Evolutionary conservation across 1,284 basidiomycete species (phyloP), one percentile per base, ranked within the genome.

Genomic region (Phylloboletellus chloephorus): DNA sequence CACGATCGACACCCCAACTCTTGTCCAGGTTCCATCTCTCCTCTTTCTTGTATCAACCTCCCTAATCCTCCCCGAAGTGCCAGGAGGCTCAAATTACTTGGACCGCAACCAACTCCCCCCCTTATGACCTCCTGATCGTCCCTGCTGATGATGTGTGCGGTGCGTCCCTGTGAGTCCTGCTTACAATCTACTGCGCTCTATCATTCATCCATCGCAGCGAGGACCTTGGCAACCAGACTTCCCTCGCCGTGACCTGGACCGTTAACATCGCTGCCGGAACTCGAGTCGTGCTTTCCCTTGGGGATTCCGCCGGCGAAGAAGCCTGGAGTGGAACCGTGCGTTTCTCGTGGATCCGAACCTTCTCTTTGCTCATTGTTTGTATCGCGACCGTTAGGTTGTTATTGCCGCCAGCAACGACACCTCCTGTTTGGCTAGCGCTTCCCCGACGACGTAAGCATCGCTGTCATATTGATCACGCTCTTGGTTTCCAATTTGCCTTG

Each of bases 271-370:
- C 71, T 24, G 67, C 71, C 15, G 78, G 78, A 28, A 67, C 67
- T 17, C 47, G 66, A 26, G 66, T 82, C 37, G 60, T 71, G 52
- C 50, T 85, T 36, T 79, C 73, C n/a, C 51, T 86, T 13, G 58
- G 73, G 45, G 82, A 86, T 54, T 52, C 63, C 5, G 42, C 53
- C 25, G 73, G 67, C 30, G 54, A 77, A 2, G 81, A 86, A 53
- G 81, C 73, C 4, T 88, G 82, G 83, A 77, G 73, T 50, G 68
- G 66, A 38, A 51, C 50, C 9, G 84, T 86, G 46, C 53, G 77
- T 60, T 16, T 39, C 44, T 33, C 25, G 17, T 13, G 12, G 5
- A 28, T 15, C 13, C 1, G 1, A 2, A n/a, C 25, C 13, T 15
- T 13, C 25, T 32, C 10, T 31, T 33, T 4, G n/a, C 21, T 39